Evolutionary conservation across 2,329 filamentous ascomycete species (phyloP).

Genomic region (Colletotrichum plurivorum): DNA sequence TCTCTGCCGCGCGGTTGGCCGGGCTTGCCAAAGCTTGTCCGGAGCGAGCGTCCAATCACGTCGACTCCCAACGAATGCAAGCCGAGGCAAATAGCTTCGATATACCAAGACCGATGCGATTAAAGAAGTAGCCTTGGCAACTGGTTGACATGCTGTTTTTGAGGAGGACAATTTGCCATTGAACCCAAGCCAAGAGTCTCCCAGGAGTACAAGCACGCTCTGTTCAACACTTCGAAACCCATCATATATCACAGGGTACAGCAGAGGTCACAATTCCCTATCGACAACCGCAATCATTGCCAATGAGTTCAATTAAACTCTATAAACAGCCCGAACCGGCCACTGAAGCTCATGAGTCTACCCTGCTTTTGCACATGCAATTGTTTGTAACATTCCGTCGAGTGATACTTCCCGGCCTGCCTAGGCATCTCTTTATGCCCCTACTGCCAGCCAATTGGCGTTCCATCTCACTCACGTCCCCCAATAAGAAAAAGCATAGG

Average conservation of each 20-base stretch:
- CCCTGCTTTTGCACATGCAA: neutral
- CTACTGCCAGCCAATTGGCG: neutral
- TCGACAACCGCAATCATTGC: neutral
- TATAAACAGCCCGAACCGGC: conserved; percentile 15
- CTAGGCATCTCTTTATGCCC: neutral
- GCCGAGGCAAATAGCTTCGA: no score
- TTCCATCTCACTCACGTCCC: no score
- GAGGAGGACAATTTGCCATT: no score
- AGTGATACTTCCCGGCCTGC: neutral
- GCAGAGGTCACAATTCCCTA: neutral
- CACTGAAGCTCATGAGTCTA: conserved; percentile 28
- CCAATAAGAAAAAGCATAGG: neutral
- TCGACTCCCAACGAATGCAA: no score
- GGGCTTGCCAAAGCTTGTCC: neutral
- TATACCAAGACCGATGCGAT: no score
- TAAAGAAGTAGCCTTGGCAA: no score
- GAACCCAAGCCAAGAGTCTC: no score
- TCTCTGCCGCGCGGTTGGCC: neutral
- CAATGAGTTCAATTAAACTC: conserved; percentile 22
- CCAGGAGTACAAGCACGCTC: no score
- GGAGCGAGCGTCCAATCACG: no score
- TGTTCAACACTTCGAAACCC: neutral
- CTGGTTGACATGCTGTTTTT: no score
- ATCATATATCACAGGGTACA: neutral
- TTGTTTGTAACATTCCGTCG: neutral